These are phyloP conservation scores for Pseudopyrenochaeta lycopersici DNA, from an alignment of 2,329 filamentous ascomycete species.

Conservation along the genomic window DNA sequence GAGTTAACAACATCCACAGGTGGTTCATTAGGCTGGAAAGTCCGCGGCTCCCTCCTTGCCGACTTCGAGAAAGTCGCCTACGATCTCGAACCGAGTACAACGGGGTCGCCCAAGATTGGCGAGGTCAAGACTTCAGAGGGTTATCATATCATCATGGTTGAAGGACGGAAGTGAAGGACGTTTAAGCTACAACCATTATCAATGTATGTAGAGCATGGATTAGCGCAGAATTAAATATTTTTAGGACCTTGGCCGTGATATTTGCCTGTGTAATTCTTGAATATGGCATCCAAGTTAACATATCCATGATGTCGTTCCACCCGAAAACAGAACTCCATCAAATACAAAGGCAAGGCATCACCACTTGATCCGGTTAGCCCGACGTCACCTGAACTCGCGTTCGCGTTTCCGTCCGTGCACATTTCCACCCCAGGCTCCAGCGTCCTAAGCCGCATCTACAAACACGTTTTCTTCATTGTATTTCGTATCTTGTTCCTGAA, in stretches of 20 bases:
- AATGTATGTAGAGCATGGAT: too few relatives aligned
- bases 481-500: neutral
- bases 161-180: constrained; percentile 66
- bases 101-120: constrained; percentile 69
- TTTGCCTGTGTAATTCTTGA: too few relatives aligned
- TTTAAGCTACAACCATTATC: too few relatives aligned
- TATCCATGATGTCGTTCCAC: too few relatives aligned
- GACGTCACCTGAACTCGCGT: constrained; percentile 33
- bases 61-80: constrained; percentile 79
- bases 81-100: constrained; percentile 72
- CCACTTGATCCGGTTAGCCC: too few relatives aligned
- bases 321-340: too few relatives aligned
- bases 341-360: too few relatives aligned
- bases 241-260: too few relatives aligned
- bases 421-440: constrained; percentile 17
- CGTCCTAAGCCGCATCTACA: neutral
- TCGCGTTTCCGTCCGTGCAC: constrained; percentile 11
- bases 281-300: too few relatives aligned
- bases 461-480: constrained; percentile 4
- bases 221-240: too few relatives aligned
- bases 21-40: constrained; percentile 77
- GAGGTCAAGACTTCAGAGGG: constrained; percentile 79
- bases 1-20: constrained; percentile 48
- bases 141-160: constrained; percentile 84
- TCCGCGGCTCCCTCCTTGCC: constrained; percentile 70